Base-by-base conservation (phyloP, 2,329 filamentous ascomycete genomes). In the Chalaropsis thielavioides region DNA sequence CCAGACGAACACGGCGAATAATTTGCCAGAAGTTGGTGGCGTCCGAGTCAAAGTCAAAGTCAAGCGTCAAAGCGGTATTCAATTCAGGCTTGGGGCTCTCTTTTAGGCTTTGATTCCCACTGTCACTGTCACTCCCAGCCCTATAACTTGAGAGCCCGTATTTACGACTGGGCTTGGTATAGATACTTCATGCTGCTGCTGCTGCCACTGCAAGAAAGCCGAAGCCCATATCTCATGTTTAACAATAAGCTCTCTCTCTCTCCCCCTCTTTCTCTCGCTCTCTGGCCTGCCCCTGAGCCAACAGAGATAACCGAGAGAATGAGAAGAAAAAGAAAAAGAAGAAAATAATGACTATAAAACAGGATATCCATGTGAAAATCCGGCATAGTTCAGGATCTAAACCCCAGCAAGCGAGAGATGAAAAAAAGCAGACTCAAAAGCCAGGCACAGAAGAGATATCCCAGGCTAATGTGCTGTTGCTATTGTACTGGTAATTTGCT, bases 361-460 rank as follows among this genome's bases (percentile, higher is more conserved):
- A 56, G 24, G 19, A 17, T 24, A 56, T 35, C 51, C 51, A 56
- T 56, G 51, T n/a, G 51, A 56, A 56, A 56, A 56, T 56, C 51
- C 51, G 51, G 51, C 51, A 56, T 56, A 56, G 51, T 31, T 35
- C 27, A 56, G 51, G 51, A 56, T 56, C 51, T 56, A 56, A 56
- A 35, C 51, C 51, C 51, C 51, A 35, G 51, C 24, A 56, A 13
- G 24, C 51, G 51, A 56, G 51, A 56, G 35, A n/a, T n/a, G n/a
- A 10, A 44, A 44, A 13, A 19, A 13, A 19, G n/a, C 27, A 35
- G 51, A 56, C 51, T 35, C 27, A 17, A 8, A 27, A 31, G 51
- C 35, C 51, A 56, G 46, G 19, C 46, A 56, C 24, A 56, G 4
- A 35, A 13, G 35, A 56, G 27, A 35, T n/a, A 56, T 56, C 46